Base-by-base conservation (phyloP, 495 filamentous ascomycete genomes). In the Hypomontagnella monticulosa region DNA sequence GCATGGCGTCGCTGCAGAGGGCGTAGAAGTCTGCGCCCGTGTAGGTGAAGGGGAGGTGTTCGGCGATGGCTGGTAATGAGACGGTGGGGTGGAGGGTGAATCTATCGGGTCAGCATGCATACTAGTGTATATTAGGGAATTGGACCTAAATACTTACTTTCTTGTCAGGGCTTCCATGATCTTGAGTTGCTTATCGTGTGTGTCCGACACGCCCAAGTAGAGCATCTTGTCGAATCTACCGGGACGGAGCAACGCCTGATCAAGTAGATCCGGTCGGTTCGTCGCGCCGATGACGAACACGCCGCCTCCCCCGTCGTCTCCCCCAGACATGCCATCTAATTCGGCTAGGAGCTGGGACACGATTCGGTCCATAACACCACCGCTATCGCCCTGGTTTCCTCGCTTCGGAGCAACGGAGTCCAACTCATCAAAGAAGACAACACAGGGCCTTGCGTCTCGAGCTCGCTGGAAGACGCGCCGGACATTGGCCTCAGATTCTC, bases 141-240 rank as follows among this genome's bases (percentile, higher is more conserved):
- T 6, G 23, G 23, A 6, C 6, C 23, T 46, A 10, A 20, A 52
- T 18, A 82, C 87, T 48, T 83, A 91, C 89, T 98, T 99, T 70
- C 95, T 83, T 7, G 95, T 97, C 64, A 99, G 77, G 7, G 95
- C 95, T 75, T 97, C 92, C 76, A 99, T 80, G 67, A 99, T 98
- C 3, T 86, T 97, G 46, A 91, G 84, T 76, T 99, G 95, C 79
- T 97, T 97, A 8, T 96, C 90, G 72, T 98, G 96, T 11, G 95
- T 97, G 75, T 98, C 95, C 19, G 91, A 93, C 1, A 99, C 91
- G 10, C 95, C 95, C 19, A 99, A 83, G 71, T 97, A 99, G 37
- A 99, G 86, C 96, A 98, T 98, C 84, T 98, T 99, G 73, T 99
- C 95, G 72, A 99, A 99, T 57, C 95, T 83, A 6, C 95, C 95